Percentiles rank a stretch among this genome's conserved stretches.
Evolutionary conservation across 2,329 filamentous ascomycete species (phyloP).

Genomic region (Amphichorda felina): DNA sequence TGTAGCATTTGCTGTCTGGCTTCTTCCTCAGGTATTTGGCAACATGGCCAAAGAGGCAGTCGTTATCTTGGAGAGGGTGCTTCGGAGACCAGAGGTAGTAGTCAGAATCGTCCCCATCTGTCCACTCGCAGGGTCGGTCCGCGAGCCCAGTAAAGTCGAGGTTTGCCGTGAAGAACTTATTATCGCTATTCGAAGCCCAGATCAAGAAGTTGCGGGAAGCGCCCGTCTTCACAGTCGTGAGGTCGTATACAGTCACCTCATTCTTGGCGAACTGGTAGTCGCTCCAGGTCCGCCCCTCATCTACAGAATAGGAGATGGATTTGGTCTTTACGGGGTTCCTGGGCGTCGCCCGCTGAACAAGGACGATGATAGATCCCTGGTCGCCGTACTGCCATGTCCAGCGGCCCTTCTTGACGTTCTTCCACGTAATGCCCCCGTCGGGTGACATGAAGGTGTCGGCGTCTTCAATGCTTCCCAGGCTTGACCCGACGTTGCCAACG

Average conservation of each 20-base stretch:
- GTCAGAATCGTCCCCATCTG: slow-evolving; percentile 52
- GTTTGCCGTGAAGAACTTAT: slow-evolving; percentile 61
- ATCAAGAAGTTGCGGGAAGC: slow-evolving; percentile 84
- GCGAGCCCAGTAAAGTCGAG: slow-evolving; percentile 80
- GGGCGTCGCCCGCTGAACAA: slow-evolving; percentile 60
- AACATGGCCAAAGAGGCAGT: slow-evolving; percentile 88
- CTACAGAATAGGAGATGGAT: slow-evolving; percentile 60
- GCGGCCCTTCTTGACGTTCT: slow-evolving; percentile 69
- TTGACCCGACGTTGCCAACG: slow-evolving; percentile 75
- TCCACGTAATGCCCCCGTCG: slow-evolving; percentile 88
- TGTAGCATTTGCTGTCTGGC: slow-evolving; percentile 67
- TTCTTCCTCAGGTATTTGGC: slow-evolving; percentile 88
- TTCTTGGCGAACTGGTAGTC: slow-evolving; percentile 62
- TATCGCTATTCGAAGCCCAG: slow-evolving; percentile 56
- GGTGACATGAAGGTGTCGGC: slow-evolving; percentile 83
- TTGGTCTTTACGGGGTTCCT: slow-evolving; percentile 60
- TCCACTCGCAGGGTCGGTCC: slow-evolving; percentile 57
- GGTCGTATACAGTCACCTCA: slow-evolving; percentile 62
- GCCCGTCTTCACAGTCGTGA: slow-evolving; percentile 82
- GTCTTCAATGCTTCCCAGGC: slow-evolving; percentile 54
- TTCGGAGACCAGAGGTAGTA: slow-evolving; percentile 82
- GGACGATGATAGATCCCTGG: slow-evolving; percentile 82
- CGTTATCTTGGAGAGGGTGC: slow-evolving; percentile 65
- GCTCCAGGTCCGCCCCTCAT: slow-evolving; percentile 73
- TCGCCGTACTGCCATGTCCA: slow-evolving; percentile 96